A percentile compares a stretch with the other conserved stretches of the same genome.
These are phyloP conservation scores for Camptophora hylomeconis DNA, from an alignment of 2,329 filamentous ascomycete genomes.

Conservation along the genomic window DNA sequence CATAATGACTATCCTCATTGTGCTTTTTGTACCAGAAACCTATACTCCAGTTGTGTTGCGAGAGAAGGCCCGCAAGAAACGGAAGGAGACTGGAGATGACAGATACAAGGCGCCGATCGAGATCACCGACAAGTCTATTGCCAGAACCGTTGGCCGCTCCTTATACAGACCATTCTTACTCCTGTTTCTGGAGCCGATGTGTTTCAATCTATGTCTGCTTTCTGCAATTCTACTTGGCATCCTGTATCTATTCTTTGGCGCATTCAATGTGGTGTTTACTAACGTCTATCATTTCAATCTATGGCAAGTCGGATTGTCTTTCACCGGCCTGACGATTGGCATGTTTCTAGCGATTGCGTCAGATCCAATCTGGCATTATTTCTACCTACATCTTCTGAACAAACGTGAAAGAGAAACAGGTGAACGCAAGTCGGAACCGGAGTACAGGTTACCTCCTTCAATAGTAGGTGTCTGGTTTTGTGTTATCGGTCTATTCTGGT, in stretches of 20 bases:
- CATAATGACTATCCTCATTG: conserved; percentile 45
- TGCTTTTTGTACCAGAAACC: conserved; percentile 64
- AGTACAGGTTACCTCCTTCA: conserved; percentile 66
- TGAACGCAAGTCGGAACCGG: conserved; percentile 55
- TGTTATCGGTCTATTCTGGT: conserved; percentile 72
- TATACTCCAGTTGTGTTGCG: conserved; percentile 62
- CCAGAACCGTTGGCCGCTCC: conserved; percentile 39
- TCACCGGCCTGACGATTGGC: conserved; percentile 38
- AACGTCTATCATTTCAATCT: conserved; percentile 26
- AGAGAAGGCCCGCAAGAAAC: conserved; percentile 51
- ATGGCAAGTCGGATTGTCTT: conserved; percentile 22
- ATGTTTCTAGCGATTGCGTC: conserved; percentile 33
- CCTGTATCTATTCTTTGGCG: conserved; percentile 30
- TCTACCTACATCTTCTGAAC: conserved; percentile 29
- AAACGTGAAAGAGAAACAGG: conserved; percentile 24
- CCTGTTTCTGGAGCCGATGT: conserved; percentile 30
- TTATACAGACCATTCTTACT: conserved; percentile 39
- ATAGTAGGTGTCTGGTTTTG: conserved; percentile 65
- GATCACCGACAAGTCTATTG: conserved; percentile 50
- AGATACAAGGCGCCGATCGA: conserved; percentile 61
- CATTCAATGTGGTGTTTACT: conserved; percentile 29
- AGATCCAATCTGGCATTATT: conserved; percentile 33
- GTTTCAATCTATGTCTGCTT: conserved; percentile 28
- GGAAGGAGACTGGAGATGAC: conserved; percentile 58
- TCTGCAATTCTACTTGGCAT: conserved; percentile 28